These are phyloP conservation scores for Huntiella savannae DNA, from an alignment of 2,329 filamentous ascomycete species.

Conservation along the genomic window DNA sequence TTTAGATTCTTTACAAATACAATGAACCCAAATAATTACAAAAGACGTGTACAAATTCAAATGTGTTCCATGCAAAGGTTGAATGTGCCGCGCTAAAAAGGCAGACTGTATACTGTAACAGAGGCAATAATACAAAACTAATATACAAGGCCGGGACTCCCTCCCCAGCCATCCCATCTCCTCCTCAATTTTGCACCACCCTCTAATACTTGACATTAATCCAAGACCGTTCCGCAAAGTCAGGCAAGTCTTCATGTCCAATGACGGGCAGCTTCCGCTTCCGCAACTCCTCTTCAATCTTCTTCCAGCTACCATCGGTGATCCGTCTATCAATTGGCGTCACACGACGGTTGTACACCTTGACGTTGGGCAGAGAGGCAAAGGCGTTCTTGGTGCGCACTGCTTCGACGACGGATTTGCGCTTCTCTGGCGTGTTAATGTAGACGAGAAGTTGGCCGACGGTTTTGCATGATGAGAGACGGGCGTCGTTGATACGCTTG, in stretches of 20 bases:
- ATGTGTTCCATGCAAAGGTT: too few relatives aligned
- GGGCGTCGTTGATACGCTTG: slow-evolving; percentile 51
- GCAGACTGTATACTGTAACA: background rate
- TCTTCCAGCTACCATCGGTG: slow-evolving; percentile 56
- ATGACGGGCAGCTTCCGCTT: slow-evolving; percentile 40
- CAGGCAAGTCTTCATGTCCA: slow-evolving; percentile 23
- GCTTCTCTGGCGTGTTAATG: slow-evolving; percentile 33
- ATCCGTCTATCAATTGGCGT: slow-evolving; percentile 56
- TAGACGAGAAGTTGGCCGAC: slow-evolving; percentile 35
- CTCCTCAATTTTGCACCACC: background rate
- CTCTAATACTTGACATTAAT: slow-evolving; percentile 21
- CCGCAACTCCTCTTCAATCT: slow-evolving; percentile 52
- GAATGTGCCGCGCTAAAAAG: too few relatives aligned
- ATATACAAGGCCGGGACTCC: slow-evolving; percentile 5
- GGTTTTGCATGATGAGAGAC: slow-evolving; percentile 36
- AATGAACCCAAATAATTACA: too few relatives aligned
- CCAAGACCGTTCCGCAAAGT: slow-evolving; percentile 26
- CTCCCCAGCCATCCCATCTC: background rate
- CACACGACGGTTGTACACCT: slow-evolving; percentile 42
- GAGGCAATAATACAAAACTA: slow-evolving; percentile 4
- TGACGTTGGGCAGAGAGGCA: slow-evolving; percentile 45
- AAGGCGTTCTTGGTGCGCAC: slow-evolving; percentile 31
- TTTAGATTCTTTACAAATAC: too few relatives aligned
- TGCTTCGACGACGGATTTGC: slow-evolving; percentile 42
- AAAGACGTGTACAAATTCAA: too few relatives aligned